Percentiles rank a stretch among this genome's conserved stretches.
These are phyloP conservation scores for Microdochium trichocladiopsis DNA, from an alignment of 2,329 filamentous ascomycete species.

Conservation along the genomic window DNA sequence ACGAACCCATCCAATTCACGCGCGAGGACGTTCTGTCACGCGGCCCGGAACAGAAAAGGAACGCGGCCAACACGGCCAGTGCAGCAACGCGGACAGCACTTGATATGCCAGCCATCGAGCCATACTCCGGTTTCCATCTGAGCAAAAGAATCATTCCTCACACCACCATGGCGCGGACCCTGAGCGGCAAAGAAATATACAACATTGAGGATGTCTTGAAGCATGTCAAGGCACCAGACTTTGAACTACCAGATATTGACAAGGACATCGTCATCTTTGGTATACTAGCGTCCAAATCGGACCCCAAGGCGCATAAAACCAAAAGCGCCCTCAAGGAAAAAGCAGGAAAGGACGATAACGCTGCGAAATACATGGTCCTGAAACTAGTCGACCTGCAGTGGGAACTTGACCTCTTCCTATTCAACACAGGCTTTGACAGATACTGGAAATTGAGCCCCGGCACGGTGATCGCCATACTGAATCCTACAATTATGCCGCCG, in stretches of 20 bases:
- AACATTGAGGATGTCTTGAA: constrained; percentile 74
- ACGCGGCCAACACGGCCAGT: constrained; percentile 28
- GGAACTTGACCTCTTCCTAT: constrained; percentile 88
- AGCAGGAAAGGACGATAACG: constrained; percentile 45
- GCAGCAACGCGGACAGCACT: constrained; percentile 42
- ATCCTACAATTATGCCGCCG: constrained; percentile 86
- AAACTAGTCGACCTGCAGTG: constrained; percentile 82
- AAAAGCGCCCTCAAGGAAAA: constrained; percentile 36
- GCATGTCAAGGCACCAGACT: constrained; percentile 75
- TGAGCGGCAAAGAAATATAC: constrained; percentile 71
- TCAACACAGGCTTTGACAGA: constrained; percentile 80
- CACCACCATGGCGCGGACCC: constrained; percentile 66
- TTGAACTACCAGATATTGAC: constrained; percentile 73
- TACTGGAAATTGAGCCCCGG: constrained; percentile 93
- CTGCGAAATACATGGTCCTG: constrained; percentile 88
- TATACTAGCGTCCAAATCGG: constrained; percentile 82
- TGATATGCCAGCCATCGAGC: constrained; percentile 55
- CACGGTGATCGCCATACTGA: constrained; percentile 87
- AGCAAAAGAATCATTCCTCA: constrained; percentile 80
- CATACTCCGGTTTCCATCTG: constrained; percentile 79
- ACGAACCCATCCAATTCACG: constrained; percentile 46
- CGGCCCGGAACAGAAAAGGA: constrained; percentile 30
- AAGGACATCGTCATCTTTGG: constrained; percentile 86
- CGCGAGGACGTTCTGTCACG: constrained; percentile 54
- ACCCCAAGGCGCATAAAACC: constrained; percentile 57